Percentiles rank a stretch among this genome's conserved stretches.
Conservation (phyloP, 140 eudicot species). For the Flaveria floridana region DNA sequence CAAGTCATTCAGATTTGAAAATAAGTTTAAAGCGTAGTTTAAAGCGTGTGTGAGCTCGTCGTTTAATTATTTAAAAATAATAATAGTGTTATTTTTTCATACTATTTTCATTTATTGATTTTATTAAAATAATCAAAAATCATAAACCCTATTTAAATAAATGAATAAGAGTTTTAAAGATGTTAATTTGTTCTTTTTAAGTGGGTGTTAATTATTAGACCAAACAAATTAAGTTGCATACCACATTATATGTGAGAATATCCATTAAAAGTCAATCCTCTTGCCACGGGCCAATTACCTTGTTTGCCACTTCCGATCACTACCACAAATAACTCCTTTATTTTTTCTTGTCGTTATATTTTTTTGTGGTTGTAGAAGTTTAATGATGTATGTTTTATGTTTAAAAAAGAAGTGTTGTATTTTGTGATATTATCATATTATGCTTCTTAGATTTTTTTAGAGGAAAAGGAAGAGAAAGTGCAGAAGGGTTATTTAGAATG, state of each 20-base stretch:
- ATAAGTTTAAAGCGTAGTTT: no score
- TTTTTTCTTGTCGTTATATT: neutral
- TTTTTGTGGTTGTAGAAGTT: neutral
- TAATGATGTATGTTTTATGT: neutral
- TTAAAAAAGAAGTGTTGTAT: neutral
- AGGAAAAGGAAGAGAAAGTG: neutral
- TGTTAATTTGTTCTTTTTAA: neutral
- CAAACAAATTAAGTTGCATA: neutral
- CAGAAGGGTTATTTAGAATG: neutral
- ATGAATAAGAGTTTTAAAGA: neutral
- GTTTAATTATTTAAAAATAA: no score
- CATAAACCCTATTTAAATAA: neutral
- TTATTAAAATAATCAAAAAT: neutral
- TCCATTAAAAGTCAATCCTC: constrained; percentile 3
- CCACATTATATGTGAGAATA: constrained; percentile 8
- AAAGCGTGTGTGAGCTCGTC: no score
- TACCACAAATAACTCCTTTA: constrained; percentile 9
- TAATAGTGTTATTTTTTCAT: neutral
- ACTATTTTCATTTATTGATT: neutral
- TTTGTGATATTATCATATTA: neutral
- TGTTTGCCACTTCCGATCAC: constrained; percentile 26
- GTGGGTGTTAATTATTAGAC: neutral
- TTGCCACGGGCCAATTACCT: constrained; percentile 17
- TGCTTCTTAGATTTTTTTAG: neutral
- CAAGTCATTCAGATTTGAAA: no score